Evolutionary conservation across 129 eudicot species (phyloP).

Genomic region (Pulicaria dysenterica): DNA sequence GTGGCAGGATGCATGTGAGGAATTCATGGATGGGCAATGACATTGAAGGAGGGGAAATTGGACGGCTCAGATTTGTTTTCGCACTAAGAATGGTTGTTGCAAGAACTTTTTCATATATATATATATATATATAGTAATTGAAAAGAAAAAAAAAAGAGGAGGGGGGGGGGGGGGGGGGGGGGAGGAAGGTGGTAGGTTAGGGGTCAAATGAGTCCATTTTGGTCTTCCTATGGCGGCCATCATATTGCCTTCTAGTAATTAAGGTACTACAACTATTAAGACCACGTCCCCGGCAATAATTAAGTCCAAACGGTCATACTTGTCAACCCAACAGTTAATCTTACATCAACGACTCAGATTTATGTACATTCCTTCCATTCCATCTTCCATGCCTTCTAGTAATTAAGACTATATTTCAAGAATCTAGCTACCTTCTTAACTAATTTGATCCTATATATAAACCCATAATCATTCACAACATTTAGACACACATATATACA

Average conservation of each 20-base stretch:
- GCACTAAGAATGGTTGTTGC: no score
- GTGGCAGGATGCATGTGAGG: no score
- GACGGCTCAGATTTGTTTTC: no score
- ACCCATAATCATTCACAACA: background rate
- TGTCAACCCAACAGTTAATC: background rate
- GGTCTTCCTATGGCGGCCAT: conserved; percentile 17
- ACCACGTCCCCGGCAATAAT: background rate
- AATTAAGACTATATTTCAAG: background rate
- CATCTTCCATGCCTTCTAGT: background rate
- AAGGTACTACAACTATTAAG: background rate
- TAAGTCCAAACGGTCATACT: conserved; percentile 10
- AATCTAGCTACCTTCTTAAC: background rate
- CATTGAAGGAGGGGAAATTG: no score
- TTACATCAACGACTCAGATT: background rate
- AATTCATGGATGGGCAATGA: no score
- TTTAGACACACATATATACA: background rate
- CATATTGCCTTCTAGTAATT: conserved; percentile 17
- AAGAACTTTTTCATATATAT: no score
- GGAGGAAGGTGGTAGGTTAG: background rate
- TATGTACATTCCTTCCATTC: background rate
- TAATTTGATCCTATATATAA: background rate
- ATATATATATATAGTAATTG: no score
- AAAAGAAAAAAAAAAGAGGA: background rate
- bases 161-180: no score
- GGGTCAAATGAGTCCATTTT: conserved; percentile 21